phyloP scores from a whole-genome alignment of 2,329 filamentous ascomycete genomes.

The Cladosporium sphaerospermum region DNA sequence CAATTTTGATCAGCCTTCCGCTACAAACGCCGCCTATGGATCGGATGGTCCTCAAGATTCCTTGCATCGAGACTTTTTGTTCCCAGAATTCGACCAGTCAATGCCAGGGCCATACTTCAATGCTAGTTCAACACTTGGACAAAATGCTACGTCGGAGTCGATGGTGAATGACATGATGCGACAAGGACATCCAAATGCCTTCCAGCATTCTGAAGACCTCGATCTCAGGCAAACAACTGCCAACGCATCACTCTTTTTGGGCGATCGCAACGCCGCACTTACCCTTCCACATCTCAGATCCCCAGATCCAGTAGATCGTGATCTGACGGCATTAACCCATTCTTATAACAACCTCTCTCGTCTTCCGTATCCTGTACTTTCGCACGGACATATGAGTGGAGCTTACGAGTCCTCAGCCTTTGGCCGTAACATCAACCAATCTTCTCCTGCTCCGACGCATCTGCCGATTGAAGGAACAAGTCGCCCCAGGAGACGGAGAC shows the following conservation, averaged over 20 bases:
- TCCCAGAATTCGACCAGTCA: too few relatives aligned
- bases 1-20: too few relatives aligned
- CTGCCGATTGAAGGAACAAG: neutral
- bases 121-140: too few relatives aligned
- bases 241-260: neutral
- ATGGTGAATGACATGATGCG: too few relatives aligned
- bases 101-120: too few relatives aligned
- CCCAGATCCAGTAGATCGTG: neutral
- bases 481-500: neutral
- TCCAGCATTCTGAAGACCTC: too few relatives aligned
- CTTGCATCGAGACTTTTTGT: too few relatives aligned
- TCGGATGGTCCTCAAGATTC: too few relatives aligned
- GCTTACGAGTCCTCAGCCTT: neutral
- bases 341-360: neutral
- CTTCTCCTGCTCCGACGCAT: neutral
- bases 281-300: neutral
- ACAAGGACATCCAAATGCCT: too few relatives aligned
- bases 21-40: too few relatives aligned
- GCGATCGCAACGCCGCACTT: neutral
- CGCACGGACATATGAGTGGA: neutral
- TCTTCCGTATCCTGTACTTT: neutral
- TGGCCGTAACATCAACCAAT: neutral
- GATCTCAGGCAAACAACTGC: neutral
- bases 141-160: too few relatives aligned
- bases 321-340: neutral